Evolutionary conservation across 768 basidiomycete species (phyloP).

Genomic region (Tylopilus balloui): DNA sequence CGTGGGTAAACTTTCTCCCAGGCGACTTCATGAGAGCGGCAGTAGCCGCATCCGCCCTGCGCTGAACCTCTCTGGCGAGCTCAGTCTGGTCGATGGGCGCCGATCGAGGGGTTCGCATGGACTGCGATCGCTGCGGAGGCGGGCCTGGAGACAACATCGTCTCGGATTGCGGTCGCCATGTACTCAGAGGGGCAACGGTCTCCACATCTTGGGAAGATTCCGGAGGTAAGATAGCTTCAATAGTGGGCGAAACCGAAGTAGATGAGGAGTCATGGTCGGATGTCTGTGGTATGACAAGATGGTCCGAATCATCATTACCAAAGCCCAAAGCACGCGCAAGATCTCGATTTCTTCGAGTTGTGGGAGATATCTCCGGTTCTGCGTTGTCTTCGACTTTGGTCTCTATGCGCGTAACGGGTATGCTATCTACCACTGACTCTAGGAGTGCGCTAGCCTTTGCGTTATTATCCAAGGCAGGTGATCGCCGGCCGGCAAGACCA

Average conservation of each 20-base stretch:
- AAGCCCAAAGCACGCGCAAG: slow-evolving; percentile 71
- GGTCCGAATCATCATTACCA: slow-evolving; percentile 42
- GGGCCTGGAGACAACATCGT: slow-evolving; percentile 14
- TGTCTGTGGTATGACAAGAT: slow-evolving; percentile 19
- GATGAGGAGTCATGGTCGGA: slow-evolving; percentile 26
- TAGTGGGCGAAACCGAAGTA: slow-evolving; percentile 33
- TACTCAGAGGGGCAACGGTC: slow-evolving; percentile 1
- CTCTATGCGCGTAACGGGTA: slow-evolving; percentile 38
- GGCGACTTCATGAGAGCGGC: slow-evolving; percentile 51
- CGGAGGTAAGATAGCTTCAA: slow-evolving; percentile 29
- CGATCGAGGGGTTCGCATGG: slow-evolving; percentile 37
- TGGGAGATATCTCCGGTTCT: slow-evolving; percentile 42
- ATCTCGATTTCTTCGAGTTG: slow-evolving; percentile 62
- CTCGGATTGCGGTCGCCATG: slow-evolving; percentile 1
- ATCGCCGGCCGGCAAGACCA: slow-evolving; percentile 27
- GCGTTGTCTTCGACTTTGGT: slow-evolving; percentile 23
- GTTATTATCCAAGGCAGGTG: slow-evolving; percentile 43
- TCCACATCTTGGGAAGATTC: slow-evolving; percentile 20
- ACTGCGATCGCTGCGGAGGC: slow-evolving; percentile 29
- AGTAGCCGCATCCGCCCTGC: slow-evolving; percentile 64
- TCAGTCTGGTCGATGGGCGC: slow-evolving; percentile 47
- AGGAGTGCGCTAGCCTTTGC: slow-evolving; percentile 63
- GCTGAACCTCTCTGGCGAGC: slow-evolving; percentile 62
- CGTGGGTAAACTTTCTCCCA: slow-evolving; percentile 38
- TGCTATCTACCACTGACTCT: slow-evolving; percentile 55